Percentiles rank a stretch among this genome's conserved stretches.
Evolutionary conservation across 768 basidiomycete species (phyloP).

Genomic region (Phlegmacium glaucopus): DNA sequence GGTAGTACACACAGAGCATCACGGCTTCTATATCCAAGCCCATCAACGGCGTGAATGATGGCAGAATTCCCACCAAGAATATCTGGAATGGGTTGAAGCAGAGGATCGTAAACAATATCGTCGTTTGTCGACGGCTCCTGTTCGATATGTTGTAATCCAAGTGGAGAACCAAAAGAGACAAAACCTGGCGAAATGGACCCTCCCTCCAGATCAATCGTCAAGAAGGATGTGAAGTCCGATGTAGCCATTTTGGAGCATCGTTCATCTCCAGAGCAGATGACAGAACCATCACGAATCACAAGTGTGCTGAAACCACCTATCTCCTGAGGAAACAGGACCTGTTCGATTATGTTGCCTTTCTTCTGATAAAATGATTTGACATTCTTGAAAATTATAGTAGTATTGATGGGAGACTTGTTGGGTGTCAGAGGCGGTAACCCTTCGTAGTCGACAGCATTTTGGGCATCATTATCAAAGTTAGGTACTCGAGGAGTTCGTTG

Average conservation of each 20-base stretch:
- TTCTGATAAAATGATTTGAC: slow-evolving; percentile 46
- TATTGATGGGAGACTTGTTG: slow-evolving; percentile 26
- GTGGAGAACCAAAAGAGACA: slow-evolving; percentile 64
- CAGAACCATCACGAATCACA: slow-evolving; percentile 41
- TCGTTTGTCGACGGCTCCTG: slow-evolving; percentile 70
- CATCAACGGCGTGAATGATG: slow-evolving; percentile 68
- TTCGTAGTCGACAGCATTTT: slow-evolving; percentile 57
- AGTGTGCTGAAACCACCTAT: slow-evolving; percentile 29
- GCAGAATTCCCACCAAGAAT: slow-evolving; percentile 49
- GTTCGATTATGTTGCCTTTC: slow-evolving; percentile 24
- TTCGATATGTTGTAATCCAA: slow-evolving; percentile 70
- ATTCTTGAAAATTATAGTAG: slow-evolving; percentile 61
- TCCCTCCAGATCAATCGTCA: slow-evolving; percentile 61
- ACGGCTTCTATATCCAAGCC: slow-evolving; percentile 64
- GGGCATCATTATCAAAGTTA: slow-evolving; percentile 67
- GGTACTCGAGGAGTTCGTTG: slow-evolving; percentile 56
- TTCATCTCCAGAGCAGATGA: slow-evolving; percentile 44
- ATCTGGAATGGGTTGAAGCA: slow-evolving; percentile 40
- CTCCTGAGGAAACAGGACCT: slow-evolving; percentile 21
- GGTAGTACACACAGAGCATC: slow-evolving; percentile 59
- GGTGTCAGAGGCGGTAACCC: slow-evolving; percentile 72
- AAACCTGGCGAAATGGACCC: slow-evolving; percentile 67
- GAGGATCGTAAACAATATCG: slow-evolving; percentile 56
- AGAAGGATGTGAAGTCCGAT: slow-evolving; percentile 14
- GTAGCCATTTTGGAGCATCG: slow-evolving; percentile 24